Evolutionary conservation across 192 early-diverging fungal genomes (phyloP), one percentile per base, ranked within the genome.

Genomic region (Gaertneriomyces sp.): DNA sequence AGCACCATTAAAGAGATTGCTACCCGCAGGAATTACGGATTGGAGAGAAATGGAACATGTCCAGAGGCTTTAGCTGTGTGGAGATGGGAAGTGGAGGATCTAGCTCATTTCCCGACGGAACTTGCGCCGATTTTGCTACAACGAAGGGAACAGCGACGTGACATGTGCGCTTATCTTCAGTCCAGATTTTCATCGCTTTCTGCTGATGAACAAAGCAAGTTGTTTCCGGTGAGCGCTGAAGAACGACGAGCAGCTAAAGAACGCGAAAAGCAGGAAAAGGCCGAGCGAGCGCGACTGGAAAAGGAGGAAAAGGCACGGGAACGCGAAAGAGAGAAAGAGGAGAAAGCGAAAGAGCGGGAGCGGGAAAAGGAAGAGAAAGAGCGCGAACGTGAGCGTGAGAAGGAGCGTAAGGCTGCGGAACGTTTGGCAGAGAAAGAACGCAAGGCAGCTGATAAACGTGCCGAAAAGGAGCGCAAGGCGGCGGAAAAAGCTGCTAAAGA

Each of bases 51-150:
- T n/a, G 47, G 47, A 16, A 42, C 14, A 25, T 40, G 7, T 16
- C 64, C 33, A 4, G 12, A 81, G 61, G 25, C 25, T 33, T 60
- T 85, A 5, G 72, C 73, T 6, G 56, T 85, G 8, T 70, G 58
- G 55, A 64, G 84, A 19, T 83, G 81, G 81, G 81, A 85, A 60
- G 78, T 77, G 4, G 68, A 76, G 51, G 73, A 85, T 65, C 52
- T 83, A 9, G 50, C 63, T 9, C 42, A 45, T 0, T 80, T 80
- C 58, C 81, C 84, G 2, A 19, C 17, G 5, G 79, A 85, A 45
- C 66, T 85, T 58, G 74, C 70, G 42, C 49, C 66, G 6, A 58
- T 50, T 1, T 63, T 81, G 14, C 9, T 45, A 10, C 45, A 61
- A n/a, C 68, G 84, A 44, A 64, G 79, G 56, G 42, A 46, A 19